Evolutionary conservation across 306 rosid species (phyloP), one percentile per base, ranked within the genome.

Genomic region (Rosa multiflora): DNA sequence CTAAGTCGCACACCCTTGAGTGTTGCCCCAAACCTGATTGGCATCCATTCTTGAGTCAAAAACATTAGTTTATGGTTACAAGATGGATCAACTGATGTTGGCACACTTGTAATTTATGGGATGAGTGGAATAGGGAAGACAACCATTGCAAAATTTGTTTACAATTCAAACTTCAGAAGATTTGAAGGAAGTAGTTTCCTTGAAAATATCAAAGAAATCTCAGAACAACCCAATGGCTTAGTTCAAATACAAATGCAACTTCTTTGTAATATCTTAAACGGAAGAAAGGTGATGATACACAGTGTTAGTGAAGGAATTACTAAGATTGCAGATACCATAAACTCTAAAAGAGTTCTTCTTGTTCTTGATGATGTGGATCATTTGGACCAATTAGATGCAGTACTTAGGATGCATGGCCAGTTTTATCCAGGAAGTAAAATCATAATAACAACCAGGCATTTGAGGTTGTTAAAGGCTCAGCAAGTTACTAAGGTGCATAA

Each of bases 321-420:
- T 6, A 23, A 23, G 42, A 11, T 23, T 47, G 74, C 3, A 70
- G 20, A 8, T 13, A 58, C 43, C 0, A 46, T 70, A 70, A 23
- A 55, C 42, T 70, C 12, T 23, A 70, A 2, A 3, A 70, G 8
- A 18, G 74, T 70, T 23, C 42, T 69, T 5, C 73, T 70, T 23
- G 74, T 70, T 23, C 73, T 47, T 1, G 74, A 70, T 47, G 74
- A 70, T 43, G 53, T 69, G 4, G 73, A 69, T 12, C 73, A 43
- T 69, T 43, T 43, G 37, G 53, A 43, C 1, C 58, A 70, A 46
- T 8, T 14, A 6, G 21, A 70, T 6, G 74, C 14, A 3, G 6
- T 69, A 2, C 12, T 69, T 2, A 0, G n/a, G 0, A n/a, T n/a
- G 73, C 21, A 43, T 10, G 39, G 43, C n/a, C 37, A 0, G 0